These are phyloP conservation scores for Coprinopsis strossmayeri DNA, from an alignment of 768 basidiomycete genomes.

Conservation along the genomic window DNA sequence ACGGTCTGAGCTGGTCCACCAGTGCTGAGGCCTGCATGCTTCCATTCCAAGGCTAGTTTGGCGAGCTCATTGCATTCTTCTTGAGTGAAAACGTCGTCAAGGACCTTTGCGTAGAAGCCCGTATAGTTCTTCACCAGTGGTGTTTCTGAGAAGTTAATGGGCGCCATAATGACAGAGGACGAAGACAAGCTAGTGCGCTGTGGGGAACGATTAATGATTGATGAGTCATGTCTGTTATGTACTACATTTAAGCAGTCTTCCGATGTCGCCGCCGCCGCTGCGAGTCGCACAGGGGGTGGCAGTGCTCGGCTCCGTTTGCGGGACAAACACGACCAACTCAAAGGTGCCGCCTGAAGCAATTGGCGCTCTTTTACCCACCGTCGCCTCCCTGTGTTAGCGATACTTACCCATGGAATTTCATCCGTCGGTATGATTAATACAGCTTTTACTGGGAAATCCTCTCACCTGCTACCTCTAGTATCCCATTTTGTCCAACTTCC, in stretches of 20 bases:
- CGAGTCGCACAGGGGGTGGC: too few species aligned
- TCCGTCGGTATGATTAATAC: conserved; percentile 19
- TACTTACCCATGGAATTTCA: conserved; percentile 19
- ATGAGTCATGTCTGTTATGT: too few species aligned
- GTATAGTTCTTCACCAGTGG: conserved; percentile 22
- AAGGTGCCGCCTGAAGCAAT: neutral
- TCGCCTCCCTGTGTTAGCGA: too few species aligned
- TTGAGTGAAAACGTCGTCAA: conserved; percentile 31
- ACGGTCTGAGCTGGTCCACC: conserved; percentile 17
- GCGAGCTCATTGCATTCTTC: conserved; percentile 29
- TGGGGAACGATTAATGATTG: too few species aligned
- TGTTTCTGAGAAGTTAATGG: conserved; percentile 26
- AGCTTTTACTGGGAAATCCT: neutral
- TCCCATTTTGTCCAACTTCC: conserved; percentile 35
- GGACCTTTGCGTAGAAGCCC: conserved; percentile 27
- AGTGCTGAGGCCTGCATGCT: conserved; percentile 25
- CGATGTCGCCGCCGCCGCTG: too few species aligned
- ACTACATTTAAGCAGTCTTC: too few species aligned
- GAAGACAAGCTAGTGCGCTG: too few species aligned
- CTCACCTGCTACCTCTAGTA: conserved; percentile 26
- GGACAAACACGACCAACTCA: neutral
- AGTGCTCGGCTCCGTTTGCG: too few species aligned
- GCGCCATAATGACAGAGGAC: neutral
- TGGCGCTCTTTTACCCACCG: too few species aligned
- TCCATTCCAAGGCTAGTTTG: conserved; percentile 26